Evolutionary conservation across 2,329 filamentous ascomycete genomes (phyloP), one percentile per base, ranked within the genome.

Genomic region (Emmonsiellopsis sp.): DNA sequence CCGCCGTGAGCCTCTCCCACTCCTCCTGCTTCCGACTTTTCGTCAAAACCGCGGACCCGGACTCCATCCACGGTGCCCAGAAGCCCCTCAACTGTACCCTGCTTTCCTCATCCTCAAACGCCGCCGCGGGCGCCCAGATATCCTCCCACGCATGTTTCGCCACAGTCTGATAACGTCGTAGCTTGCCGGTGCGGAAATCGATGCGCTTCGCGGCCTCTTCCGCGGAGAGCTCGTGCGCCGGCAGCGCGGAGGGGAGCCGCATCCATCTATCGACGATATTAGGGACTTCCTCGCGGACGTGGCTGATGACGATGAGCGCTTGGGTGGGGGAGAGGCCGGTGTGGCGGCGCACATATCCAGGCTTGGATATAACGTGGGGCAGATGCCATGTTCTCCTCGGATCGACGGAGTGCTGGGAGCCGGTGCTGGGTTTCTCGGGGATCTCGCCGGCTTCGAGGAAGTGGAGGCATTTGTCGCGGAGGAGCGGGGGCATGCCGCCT

Each of bases 291-390:
- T 95, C 90, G 57, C 84, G 84, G 56, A 92, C 78, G 71, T 98
- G 93, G 56, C 89, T 93, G 55, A 97, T 92, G 58, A 91, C 89
- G n/a, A 97, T 79, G 52, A 98, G 72, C 0, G 90, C 90, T 70
- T 97, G 92, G 21, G 81, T 69, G 0, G 82, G 74, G 1, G 77
- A 77, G 53, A 96, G 69, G 0, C 89, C 89, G 1, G 63, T 64
- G 4, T 64, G 61, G 32, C 64, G 8, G 54, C 44, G 34, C 53
- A 17, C 6, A 36, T 17, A 7, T 55, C 52, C 42, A 52, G 56
- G 10, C 54, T 13, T 10, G 21, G 36, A 42, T 31, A 7, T 33
- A 17, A 44, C 27, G 9, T 39, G 42, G 13, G 54, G 55, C 10
- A 57, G 48, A 49, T 59, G 39, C 54, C 53, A 57, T 13, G 34